These are phyloP conservation scores for Vaccinium myrtillus DNA, from an alignment of 148 eudicot species.

Conservation along the genomic window DNA sequence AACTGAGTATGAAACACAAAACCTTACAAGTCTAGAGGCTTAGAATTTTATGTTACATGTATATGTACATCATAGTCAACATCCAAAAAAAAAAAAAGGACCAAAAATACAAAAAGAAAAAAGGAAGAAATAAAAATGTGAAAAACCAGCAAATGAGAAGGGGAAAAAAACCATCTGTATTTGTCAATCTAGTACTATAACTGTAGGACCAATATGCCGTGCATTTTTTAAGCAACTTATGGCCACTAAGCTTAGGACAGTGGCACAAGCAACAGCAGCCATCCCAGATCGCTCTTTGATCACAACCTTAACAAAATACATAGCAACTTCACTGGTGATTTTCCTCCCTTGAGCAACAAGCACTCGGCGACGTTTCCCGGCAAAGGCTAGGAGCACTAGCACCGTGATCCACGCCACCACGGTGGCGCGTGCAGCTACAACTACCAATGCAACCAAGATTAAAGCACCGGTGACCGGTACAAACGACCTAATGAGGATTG, in stretches of 20 bases:
- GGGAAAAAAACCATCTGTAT: neutral
- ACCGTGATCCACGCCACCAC: constrained; percentile 72
- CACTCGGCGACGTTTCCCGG: constrained; percentile 63
- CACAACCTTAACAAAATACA: constrained; percentile 41
- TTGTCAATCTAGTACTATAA: neutral
- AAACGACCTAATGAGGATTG: neutral
- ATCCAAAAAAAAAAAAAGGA: neutral
- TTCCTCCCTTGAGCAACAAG: constrained; percentile 56
- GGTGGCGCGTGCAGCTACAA: constrained; percentile 52
- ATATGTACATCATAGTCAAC: neutral
- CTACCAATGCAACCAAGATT: constrained; percentile 21
- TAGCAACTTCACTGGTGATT: constrained; percentile 59
- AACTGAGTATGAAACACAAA: too few species aligned
- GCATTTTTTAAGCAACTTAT: constrained; percentile 22
- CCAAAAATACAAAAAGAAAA: neutral
- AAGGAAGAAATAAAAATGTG: neutral
- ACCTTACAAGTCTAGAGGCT: too few species aligned
- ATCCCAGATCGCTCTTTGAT: constrained; percentile 34
- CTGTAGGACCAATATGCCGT: neutral
- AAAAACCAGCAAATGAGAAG: neutral
- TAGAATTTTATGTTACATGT: neutral
- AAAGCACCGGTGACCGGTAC: neutral
- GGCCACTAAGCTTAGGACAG: constrained; percentile 46
- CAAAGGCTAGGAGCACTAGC: constrained; percentile 60
- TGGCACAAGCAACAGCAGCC: constrained; percentile 45